Evolutionary conservation across 139 green algal genomes (phyloP).

Genomic region (Chlamydomonas sphaeroides): DNA sequence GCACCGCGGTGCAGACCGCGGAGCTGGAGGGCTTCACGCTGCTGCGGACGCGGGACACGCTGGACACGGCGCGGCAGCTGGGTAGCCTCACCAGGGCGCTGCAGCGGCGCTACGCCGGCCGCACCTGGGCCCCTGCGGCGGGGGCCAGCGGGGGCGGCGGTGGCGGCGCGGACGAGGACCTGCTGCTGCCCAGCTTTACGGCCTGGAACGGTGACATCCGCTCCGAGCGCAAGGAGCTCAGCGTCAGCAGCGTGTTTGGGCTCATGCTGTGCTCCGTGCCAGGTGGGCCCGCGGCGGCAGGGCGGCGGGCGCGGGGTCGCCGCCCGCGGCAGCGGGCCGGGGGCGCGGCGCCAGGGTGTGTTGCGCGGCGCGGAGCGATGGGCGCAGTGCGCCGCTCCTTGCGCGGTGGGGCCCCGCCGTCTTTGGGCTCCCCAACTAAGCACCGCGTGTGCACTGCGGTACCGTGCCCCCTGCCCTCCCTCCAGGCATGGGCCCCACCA

Average conservation of each 20-base stretch:
- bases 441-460: too few relatives aligned
- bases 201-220: slow-evolving; percentile 33
- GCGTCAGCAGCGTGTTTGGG: slow-evolving; percentile 42
- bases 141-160: not conserved
- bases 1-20: slow-evolving; percentile 19
- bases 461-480: not conserved
- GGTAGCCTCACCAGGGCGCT: too few relatives aligned
- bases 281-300: too few relatives aligned
- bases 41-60: slow-evolving; percentile 18
- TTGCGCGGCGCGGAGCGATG: too few relatives aligned
- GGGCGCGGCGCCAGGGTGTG: too few relatives aligned
- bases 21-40: slow-evolving; percentile 48
- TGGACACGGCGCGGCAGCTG: too few relatives aligned
- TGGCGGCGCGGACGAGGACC: not conserved
- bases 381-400: too few relatives aligned
- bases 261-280: slow-evolving; percentile 51
- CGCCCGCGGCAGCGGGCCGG: too few relatives aligned
- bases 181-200: not conserved
- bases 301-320: too few relatives aligned
- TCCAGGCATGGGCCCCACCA: slow-evolving; percentile 23
- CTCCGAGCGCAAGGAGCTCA: not conserved
- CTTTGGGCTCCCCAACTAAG: too few relatives aligned
- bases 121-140: not conserved
- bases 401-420: too few relatives aligned
- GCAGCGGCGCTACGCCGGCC: too few relatives aligned